phyloP scores from a whole-genome alignment of 805 yeast species.

The Nakazawaea siamensis region DNA sequence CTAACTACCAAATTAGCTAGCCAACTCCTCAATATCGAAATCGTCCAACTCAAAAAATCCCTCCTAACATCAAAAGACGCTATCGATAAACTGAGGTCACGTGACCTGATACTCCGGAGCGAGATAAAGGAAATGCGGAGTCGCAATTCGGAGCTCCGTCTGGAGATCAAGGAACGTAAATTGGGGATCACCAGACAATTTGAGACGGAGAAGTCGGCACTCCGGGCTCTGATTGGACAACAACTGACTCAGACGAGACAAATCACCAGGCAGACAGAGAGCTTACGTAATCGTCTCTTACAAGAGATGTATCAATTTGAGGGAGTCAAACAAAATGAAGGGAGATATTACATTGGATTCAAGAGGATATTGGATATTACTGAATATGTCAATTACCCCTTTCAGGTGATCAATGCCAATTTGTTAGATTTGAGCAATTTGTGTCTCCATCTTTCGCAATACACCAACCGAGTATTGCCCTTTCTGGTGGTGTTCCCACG shows the following conservation, averaged over 20 bases:
- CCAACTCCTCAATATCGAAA: slow-evolving; percentile 22
- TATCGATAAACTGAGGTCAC: slow-evolving; percentile 7
- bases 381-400: slow-evolving; percentile 14
- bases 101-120: slow-evolving; percentile 7
- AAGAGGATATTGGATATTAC: slow-evolving; percentile 19
- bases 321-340: slow-evolving; percentile 7
- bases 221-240: neutral
- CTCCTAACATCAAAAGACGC: slow-evolving; percentile 10
- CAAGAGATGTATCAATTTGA: slow-evolving; percentile 13
- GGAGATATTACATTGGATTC: slow-evolving; percentile 13
- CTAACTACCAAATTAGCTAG: slow-evolving; percentile 19
- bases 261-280: neutral
- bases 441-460: slow-evolving; percentile 12
- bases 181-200: too few relatives aligned
- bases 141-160: slow-evolving; percentile 1
- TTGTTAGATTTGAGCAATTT: slow-evolving; percentile 15
- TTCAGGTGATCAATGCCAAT: slow-evolving; percentile 16
- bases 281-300: slow-evolving; percentile 11
- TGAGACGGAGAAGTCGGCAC: neutral
- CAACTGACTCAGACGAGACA: neutral
- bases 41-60: slow-evolving; percentile 13
- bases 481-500: slow-evolving; percentile 11
- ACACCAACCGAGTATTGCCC: slow-evolving; percentile 15
- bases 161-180: neutral
- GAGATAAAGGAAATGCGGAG: slow-evolving; percentile 5